A percentile compares a stretch with the other conserved stretches of the same genome.
Conservation (phyloP, 2,329 filamentous ascomycete genomes). For the Fusarium sambucinum region DNA sequence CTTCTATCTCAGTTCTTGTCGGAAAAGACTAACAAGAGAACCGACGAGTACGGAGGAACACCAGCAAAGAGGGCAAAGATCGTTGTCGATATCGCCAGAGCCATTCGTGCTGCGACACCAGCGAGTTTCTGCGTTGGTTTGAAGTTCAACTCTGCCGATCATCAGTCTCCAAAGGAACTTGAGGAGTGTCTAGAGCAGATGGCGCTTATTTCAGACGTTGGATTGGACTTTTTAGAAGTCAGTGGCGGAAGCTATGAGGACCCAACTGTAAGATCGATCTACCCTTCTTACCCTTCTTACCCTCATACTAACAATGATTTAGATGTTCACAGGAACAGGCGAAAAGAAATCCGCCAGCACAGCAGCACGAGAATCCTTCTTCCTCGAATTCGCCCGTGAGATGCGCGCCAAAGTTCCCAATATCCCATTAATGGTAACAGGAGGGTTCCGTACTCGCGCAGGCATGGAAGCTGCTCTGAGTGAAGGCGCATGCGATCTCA, state of each 20-base stretch:
- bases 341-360: conserved; percentile 53
- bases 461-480: conserved; percentile 58
- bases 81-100: conserved; percentile 63
- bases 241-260: conserved; percentile 72
- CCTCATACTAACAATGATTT: neutral
- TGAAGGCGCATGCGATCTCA: conserved; percentile 56
- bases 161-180: conserved; percentile 58
- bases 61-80: conserved; percentile 62
- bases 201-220: conserved; percentile 59
- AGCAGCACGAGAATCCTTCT: conserved; percentile 72
- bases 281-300: neutral
- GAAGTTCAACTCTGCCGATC: conserved; percentile 70
- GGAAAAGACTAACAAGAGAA: conserved; percentile 62
- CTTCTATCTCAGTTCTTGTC: conserved; percentile 68
- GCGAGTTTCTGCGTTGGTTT: conserved; percentile 62
- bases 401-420: conserved; percentile 60
- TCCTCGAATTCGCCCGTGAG: conserved; percentile 72
- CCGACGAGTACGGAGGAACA: conserved; percentile 67
- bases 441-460: conserved; percentile 67
- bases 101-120: conserved; percentile 55
- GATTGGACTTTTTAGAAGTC: conserved; percentile 76
- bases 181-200: conserved; percentile 70
- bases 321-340: conserved; percentile 53
- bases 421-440: conserved; percentile 68
- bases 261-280: conserved; percentile 59